These are phyloP conservation scores for Hsuehochloa calcarea DNA, from an alignment of 176 grass and related monocot species.

Conservation along the genomic window DNA sequence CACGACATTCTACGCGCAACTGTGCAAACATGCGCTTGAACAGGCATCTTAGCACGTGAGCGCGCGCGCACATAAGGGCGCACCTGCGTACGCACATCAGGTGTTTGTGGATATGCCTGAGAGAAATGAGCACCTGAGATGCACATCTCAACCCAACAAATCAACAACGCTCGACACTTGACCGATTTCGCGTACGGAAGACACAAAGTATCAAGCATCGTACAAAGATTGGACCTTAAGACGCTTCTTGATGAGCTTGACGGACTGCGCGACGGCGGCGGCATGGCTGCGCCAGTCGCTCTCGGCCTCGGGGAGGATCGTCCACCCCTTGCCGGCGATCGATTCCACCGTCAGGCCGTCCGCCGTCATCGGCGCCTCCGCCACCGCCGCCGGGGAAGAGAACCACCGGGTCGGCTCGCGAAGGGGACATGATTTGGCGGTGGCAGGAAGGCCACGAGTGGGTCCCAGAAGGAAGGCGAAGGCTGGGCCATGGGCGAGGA, in stretches of 20 bases:
- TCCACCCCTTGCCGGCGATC: conserved; percentile 75
- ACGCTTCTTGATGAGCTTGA: conserved; percentile 90
- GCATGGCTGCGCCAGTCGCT: conserved; percentile 97
- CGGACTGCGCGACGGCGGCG: conserved; percentile 73
- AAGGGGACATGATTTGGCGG: neutral
- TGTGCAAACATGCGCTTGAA: neutral
- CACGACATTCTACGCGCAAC: neutral
- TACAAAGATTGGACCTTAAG: conserved; percentile 57
- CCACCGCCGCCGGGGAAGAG: conserved; percentile 47
- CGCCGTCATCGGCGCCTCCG: conserved; percentile 52
- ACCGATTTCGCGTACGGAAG: neutral
- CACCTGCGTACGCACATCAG: neutral
- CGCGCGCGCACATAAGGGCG: neutral
- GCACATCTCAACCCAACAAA: neutral
- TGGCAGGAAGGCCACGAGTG: neutral
- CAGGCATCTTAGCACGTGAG: neutral
- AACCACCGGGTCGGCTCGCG: conserved; percentile 30
- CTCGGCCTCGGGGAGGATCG: conserved; percentile 70
- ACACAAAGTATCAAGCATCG: neutral
- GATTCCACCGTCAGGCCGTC: conserved; percentile 78
- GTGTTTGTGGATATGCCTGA: conserved; percentile 28
- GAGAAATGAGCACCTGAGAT: neutral
- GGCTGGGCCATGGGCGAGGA: conserved; percentile 10
- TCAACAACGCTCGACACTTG: neutral
- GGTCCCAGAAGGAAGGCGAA: conserved; percentile 9